Base-by-base conservation (phyloP, 2,329 filamentous ascomycete species). In the Herpotrichia juniperi region DNA sequence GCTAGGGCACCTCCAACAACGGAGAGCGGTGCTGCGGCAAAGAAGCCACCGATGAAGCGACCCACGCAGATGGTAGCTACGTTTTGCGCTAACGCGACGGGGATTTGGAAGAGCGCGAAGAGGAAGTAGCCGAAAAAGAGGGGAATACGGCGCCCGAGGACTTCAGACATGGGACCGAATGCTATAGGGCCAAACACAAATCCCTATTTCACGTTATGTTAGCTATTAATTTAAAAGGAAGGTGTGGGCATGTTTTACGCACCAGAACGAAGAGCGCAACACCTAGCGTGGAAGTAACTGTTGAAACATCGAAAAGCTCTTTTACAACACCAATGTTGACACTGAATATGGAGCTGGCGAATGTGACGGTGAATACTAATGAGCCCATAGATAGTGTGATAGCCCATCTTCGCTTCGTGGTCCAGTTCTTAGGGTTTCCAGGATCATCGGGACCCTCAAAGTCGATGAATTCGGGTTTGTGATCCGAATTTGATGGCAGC, bases 401-500 rank as follows among this genome's bases (percentile, higher is more conserved):
- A 2, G 79, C 62, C 39, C 85, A 76, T 74, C 91, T 91, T 68
- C 90, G 90, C 60, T 74, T 75, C 32, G 81, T 81, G 0, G 81
- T 78, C 89, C 89, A 93, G 67, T 91, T 91, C 47, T 87, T 64
- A 0, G 89, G 88, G 12, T 81, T 79, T 62, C 88, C 90, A 0
- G 85, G 85, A 69, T 93, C 90, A 56, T 88, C 82, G 0, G 81
- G 80, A 0, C 88, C 88, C 7, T 91, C 87, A 60, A 91, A 93
- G 50, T 90, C 87, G 17, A 92, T 88, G 11, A 91, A 51, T 10
- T 61, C 62, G 6, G 16, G 50, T 31, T 16, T 50, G 79, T 67
- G 55, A 54, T 51, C 87, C 91, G 96, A 42, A 91, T 91, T 48
- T 88, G 63, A 91, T 83, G 34, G 90, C 88, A 84, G 96, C 94